Base-by-base conservation (phyloP, 352 stramenopile species). In the Phytopythium boreale region DNA sequence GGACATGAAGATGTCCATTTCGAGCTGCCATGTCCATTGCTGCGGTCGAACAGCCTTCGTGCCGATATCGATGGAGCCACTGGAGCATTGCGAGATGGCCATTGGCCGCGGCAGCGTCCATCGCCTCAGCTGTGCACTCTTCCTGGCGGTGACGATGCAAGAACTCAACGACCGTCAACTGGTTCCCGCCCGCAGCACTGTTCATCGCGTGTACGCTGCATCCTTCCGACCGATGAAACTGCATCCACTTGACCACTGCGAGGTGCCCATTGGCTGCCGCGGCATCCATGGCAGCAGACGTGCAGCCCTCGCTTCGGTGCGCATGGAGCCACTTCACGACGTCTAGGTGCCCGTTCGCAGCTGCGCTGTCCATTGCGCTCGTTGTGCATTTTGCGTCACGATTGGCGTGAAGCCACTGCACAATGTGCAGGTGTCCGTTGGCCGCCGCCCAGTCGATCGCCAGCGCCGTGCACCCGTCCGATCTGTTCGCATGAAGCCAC, bases 391-490 rank as follows among this genome's bases (percentile, higher is more conserved):
- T 63, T 52, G 63, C 63, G 24, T 47, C 20, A 34, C 66, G 53
- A 60, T 71, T 65, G 3, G 43, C 22, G 43, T 71, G 70, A 6
- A 80, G 66, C 72, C 67, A 77, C 26, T 69, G 66, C 15, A 80
- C 71, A 2, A 84, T 46, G 7, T 80, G 63, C 24, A 84, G 6
- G 50, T 82, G 64, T 3, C 71, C 74, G 11, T 74, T 78, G 24
- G 70, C 70, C 0, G 74, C 78, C 3, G 78, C 75, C 10, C 74
- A 51, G 3, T 77, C 73, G 73, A 87, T 81, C 1, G 75, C 73
- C 7, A 74, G 29, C 27, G 68, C 65, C 4, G 62, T 71, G 17
- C 66, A 68, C 3, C 62, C 62, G 44, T 75, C 70, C 7, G 43
- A 47, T 41, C 67, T 58, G 46, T 82, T 53, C 0, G 44, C 50